Base-by-base conservation (phyloP, 2,329 filamentous ascomycete genomes). In the Phaeosphaeria sp. region DNA sequence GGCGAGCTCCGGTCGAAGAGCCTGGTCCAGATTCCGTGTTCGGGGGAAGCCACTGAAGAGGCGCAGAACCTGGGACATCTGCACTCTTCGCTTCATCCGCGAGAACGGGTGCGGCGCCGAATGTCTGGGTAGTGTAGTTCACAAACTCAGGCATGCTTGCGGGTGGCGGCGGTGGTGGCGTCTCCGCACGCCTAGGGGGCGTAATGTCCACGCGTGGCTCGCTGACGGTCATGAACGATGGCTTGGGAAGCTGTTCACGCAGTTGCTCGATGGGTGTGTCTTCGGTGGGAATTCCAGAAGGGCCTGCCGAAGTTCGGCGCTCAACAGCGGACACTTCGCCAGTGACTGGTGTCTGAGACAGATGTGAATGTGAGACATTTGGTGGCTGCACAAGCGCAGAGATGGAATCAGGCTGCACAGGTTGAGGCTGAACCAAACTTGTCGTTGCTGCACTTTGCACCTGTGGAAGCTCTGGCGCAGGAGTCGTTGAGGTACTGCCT, bases 161-260 rank as follows among this genome's bases (percentile, higher is more conserved):
- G 17, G 76, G 75, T 1, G 76, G 74, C 15, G 76, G 76, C 3
- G 74, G 71, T 5, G 76, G 76, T 18, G 76, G 76, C 2, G 76
- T 77, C 42, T 78, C 75, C 11, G 73, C 71, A 22, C 74, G 70
- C 10, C 70, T 67, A 15, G 74, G 74, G 15, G 69, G 72, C 10
- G 65, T 68, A 13, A 63, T 58, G 17, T 65, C 36, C 3, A 63
- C 60, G 25, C 71, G 21, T 3, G 64, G 63, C 42, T 70, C 67
- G 0, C 62, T 62, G 5, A 65, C 33, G 0, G 68, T 67, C 6
- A 74, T 65, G 43, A 77, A 74, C 0, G 71, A 65, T 25, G 73
- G 65, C 46, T 72, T 71, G 0, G 74, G 75, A 3, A 77, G 62
- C 46, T 77, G 74, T 25, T 76, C 73, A 6, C 73, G 72, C 4